Base-by-base conservation (phyloP, 2,329 filamentous ascomycete genomes). In the Kalmusia sp. region DNA sequence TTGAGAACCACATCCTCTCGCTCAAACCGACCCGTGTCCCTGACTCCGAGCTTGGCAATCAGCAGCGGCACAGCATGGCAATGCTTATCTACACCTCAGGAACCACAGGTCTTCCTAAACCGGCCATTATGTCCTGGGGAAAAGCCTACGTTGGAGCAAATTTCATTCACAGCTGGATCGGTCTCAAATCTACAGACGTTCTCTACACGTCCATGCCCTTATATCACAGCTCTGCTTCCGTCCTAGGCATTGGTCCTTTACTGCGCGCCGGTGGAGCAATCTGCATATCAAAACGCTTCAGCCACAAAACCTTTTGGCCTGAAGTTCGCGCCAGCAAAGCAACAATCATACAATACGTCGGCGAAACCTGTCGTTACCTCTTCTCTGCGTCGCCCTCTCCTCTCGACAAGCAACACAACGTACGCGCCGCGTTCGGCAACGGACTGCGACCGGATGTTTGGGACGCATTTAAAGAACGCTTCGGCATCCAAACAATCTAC, bases 381-480 rank as follows among this genome's bases (percentile, higher is more conserved):
- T 60, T 75, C 31, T 64, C 73, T 2, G 71, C 70, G 2, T 71
- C 73, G 1, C 61, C 67, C 11, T 65, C 61, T 1, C 46, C 64
- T 0, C 47, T 66, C 3, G 73, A 76, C 59, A 69, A 63, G 40
- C 48, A 64, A 3, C 71, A 76, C 58, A 61, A 65, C 17, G 61
- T 75, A 1, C 63, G 59, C 14, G 58, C 61, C 3, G 71, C 70
- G 2, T 75, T 70, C 31, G 75, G 75, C 9, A 77, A 77, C 41
- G 75, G 75, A n/a, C 62, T 77, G 11, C 62, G 75, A 4, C 74
- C 74, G 0, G 75, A 77, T 44, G 71, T 77, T 17, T 77, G 75
- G 74, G 62, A 75, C 14, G 55, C 63, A 0, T 77, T 77, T 62
- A 72, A 75, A 35, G 52, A 70, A n/a, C 67, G 75, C 24, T 77